phyloP scores from a whole-genome alignment of 352 stramenopile genomes.

The Phytophthora agathidicida region DNA sequence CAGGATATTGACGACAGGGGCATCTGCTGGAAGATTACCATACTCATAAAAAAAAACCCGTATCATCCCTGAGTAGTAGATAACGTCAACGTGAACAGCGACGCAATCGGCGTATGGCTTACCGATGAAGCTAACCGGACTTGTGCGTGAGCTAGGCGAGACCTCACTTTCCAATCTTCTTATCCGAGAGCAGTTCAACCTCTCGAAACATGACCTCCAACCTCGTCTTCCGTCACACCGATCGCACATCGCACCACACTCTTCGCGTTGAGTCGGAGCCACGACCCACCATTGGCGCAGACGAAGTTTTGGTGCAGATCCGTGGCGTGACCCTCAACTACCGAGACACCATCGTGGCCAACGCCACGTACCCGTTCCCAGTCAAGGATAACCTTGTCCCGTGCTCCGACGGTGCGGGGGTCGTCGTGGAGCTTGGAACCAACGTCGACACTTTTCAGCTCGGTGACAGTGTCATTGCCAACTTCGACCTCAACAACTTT shows the following conservation, averaged over 20 bases:
- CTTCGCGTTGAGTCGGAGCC: constrained; percentile 10
- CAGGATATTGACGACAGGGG: too few relatives aligned
- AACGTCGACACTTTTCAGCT: constrained; percentile 3
- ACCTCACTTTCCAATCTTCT: constrained; percentile 5
- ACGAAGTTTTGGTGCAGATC: too few relatives aligned
- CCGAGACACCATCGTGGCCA: constrained; percentile 10
- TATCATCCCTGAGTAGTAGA: too few relatives aligned
- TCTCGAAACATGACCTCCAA: constrained; percentile 12
- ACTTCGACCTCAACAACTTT: constrained; percentile 9
- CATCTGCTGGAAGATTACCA: too few relatives aligned
- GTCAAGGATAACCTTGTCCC: background rate
- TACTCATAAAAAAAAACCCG: too few relatives aligned
- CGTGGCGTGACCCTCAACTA: constrained; percentile 11
- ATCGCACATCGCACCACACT: constrained; percentile 20
- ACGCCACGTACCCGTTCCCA: constrained; percentile 8
- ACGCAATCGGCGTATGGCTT: too few relatives aligned
- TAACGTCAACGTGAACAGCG: too few relatives aligned
- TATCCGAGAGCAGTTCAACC: background rate
- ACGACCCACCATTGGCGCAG: constrained; percentile 2
- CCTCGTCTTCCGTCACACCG: constrained; percentile 19
- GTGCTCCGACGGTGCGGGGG: background rate
- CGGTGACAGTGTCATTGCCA: constrained; percentile 4
- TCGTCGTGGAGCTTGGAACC: background rate
- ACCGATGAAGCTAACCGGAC: too few relatives aligned
- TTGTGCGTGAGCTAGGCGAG: background rate